phyloP scores from a whole-genome alignment of 2,329 filamentous ascomycete genomes.

The Coniella vitis region DNA sequence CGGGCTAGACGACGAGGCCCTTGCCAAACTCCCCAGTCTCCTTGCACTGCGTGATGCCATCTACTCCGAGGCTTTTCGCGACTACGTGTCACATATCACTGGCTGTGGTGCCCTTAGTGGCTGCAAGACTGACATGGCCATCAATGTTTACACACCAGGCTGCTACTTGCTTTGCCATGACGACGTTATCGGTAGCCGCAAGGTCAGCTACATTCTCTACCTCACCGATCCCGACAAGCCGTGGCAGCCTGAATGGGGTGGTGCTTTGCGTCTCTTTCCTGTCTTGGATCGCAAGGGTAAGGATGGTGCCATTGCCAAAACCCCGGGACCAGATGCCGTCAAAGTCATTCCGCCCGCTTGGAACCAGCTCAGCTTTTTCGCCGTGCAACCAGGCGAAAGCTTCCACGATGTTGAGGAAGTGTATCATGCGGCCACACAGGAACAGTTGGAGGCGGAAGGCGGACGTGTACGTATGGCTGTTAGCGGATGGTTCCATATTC shows the following conservation, averaged over 20 bases:
- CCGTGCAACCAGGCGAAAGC: slow-evolving; percentile 95
- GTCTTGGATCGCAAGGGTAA: slow-evolving; percentile 56
- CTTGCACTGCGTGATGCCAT: slow-evolving; percentile 86
- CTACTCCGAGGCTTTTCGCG: slow-evolving; percentile 83
- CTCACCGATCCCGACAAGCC: slow-evolving; percentile 84
- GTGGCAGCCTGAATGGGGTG: slow-evolving; percentile 90
- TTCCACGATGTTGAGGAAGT: slow-evolving; percentile 99
- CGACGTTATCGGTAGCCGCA: slow-evolving; percentile 94
- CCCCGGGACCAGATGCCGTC: slow-evolving; percentile 70
- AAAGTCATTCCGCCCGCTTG: slow-evolving; percentile 89
- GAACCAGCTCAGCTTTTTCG: slow-evolving; percentile 97
- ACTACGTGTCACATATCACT: slow-evolving; percentile 82
- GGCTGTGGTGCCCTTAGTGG: slow-evolving; percentile 82
- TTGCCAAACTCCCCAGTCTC: slow-evolving; percentile 82
- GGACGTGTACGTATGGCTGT: slow-evolving; percentile 92
- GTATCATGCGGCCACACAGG: slow-evolving; percentile 60
- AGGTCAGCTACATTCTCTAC: slow-evolving; percentile 96
- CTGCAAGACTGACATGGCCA: slow-evolving; percentile 96
- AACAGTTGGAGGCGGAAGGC: slow-evolving; percentile 59
- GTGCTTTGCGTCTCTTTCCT: slow-evolving; percentile 82
- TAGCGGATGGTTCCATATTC: slow-evolving; percentile 98
- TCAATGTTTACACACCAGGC: slow-evolving; percentile 95
- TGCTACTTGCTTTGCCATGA: slow-evolving; percentile 96
- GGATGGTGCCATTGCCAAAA: slow-evolving; percentile 68
- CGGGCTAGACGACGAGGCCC: slow-evolving; percentile 78